Evolutionary conservation across 2,329 filamentous ascomycete species (phyloP), one percentile per base, ranked within the genome.

Genomic region (Penicillium sp.): DNA sequence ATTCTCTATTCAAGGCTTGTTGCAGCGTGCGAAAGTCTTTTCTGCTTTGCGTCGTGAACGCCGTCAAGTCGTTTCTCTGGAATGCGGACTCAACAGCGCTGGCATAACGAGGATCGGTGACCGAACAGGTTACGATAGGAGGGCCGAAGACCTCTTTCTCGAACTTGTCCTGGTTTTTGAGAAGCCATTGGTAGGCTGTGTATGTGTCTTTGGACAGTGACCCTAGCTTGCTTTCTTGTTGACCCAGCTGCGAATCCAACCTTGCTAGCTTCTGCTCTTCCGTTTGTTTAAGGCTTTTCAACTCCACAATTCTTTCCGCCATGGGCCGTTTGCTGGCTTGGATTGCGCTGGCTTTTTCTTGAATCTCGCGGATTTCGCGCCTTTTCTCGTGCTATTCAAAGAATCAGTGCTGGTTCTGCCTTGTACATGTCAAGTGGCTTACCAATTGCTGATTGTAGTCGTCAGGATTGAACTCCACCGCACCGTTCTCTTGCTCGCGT

Each of bases 141-240:
- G 93, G 93, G 0, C 90, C 91, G 69, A 89, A 91, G 4, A 97
- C 87, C 56, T 89, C 82, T 62, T 89, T 86, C 68, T 90, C 84
- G 62, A 97, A 95, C 49, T 83, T 74, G 54, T 82, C 71, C 57
- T 82, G 82, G 70, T 99, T 86, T 2, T 85, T 73, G 68, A 90
- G 83, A 51, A 98, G 82, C 93, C 93, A 99, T 43, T 87, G 81
- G 87, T 91, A 96, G 2, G 87, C 91, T 62, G 71, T 78, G 11
- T 83, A 83, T 2, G 89, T 85, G 55, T 97, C 90, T 0, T 70
- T 70, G 11, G 87, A 89, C 0, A 82, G 16, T 6, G 71, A 80
- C 52, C 79, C 80, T 54, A 99, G 81, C 62, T 88, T 85, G 49
- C 77, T 84, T 54, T 89, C 79, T 63, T 91, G 88, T 67, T 90